phyloP scores from a whole-genome alignment of 257 asterid genomes.

The Capsicum baccatum region DNA sequence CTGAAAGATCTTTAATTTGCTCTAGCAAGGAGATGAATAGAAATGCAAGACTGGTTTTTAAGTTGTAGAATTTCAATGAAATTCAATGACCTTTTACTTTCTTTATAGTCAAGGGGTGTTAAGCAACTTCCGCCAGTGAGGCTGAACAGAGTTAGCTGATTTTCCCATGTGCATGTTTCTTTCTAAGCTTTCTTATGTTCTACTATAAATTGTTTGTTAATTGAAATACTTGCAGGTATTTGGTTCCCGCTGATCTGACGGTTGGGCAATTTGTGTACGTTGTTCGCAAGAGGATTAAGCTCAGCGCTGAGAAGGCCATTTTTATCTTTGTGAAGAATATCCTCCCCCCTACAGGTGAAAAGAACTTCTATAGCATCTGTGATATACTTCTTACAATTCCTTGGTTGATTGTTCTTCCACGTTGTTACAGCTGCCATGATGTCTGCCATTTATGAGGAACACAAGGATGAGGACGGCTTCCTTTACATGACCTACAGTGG shows the following conservation, averaged over 20 bases:
- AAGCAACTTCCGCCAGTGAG: background rate
- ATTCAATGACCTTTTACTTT: background rate
- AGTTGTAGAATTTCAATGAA: background rate
- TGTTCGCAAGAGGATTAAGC: conserved; percentile 97
- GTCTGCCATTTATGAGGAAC: conserved; percentile 65
- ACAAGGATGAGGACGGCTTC: conserved; percentile 65
- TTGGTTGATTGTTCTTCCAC: background rate
- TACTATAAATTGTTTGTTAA: conserved; percentile 8
- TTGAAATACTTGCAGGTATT: conserved; percentile 56
- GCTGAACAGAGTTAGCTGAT: background rate
- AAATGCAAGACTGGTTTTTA: background rate
- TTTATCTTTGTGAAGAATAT: conserved; percentile 93
- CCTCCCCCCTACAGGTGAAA: conserved; percentile 96
- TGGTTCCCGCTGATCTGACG: conserved; percentile 97
- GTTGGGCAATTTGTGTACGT: conserved; percentile 98
- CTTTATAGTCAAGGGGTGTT: background rate
- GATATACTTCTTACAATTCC: too few relatives aligned
- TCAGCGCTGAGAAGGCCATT: conserved; percentile 97
- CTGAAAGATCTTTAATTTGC: background rate
- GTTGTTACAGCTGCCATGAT: conserved; percentile 59
- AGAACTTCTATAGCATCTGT: conserved; percentile 13
- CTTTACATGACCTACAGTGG: conserved; percentile 69
- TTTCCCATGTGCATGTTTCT: background rate
- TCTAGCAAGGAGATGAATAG: background rate
- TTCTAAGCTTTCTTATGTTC: background rate